Conservation (phyloP, 768 basidiomycete species). For the Myochromella boudieri region DNA sequence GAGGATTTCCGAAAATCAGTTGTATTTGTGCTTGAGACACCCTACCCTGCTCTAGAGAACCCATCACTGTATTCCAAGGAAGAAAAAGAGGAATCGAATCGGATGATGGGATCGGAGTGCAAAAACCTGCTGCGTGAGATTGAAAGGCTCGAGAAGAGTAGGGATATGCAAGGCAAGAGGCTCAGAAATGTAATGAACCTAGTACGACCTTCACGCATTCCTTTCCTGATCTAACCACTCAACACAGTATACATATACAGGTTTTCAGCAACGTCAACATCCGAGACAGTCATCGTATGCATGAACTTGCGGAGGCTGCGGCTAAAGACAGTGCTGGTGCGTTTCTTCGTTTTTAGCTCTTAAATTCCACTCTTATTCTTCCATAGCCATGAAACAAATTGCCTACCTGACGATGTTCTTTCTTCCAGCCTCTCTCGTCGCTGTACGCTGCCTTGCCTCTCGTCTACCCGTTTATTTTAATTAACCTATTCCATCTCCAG, state of each 20-base stretch:
- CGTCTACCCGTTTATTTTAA: not conserved
- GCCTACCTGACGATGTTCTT: constrained; percentile 64
- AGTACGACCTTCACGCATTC: constrained; percentile 21
- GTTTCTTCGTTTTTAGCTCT: not conserved
- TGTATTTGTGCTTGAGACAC: constrained; percentile 45
- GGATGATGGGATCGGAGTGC: constrained; percentile 42
- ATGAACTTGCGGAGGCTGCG: constrained; percentile 38
- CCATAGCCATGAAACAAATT: constrained; percentile 48
- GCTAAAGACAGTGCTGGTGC: constrained; percentile 42
- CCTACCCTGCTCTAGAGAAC: constrained; percentile 45
- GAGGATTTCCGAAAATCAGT: constrained; percentile 54
- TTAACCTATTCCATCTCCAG: constrained; percentile 25
- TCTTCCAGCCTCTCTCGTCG: constrained; percentile 52
- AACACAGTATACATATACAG: constrained; percentile 21
- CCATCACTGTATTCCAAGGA: constrained; percentile 11
- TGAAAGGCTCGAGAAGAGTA: constrained; percentile 40
- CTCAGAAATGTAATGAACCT: constrained; percentile 53
- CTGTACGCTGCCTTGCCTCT: constrained; percentile 29
- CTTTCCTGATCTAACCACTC: not conserved
- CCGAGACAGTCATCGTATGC: constrained; percentile 44
- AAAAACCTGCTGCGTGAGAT: constrained; percentile 49
- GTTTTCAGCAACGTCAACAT: constrained; percentile 50
- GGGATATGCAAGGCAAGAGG: constrained; percentile 41
- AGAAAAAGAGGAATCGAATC: constrained; percentile 16
- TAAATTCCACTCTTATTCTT: not conserved